Percentiles rank a stretch among this genome's conserved stretches.
phyloP scores from a whole-genome alignment of 768 basidiomycete genomes.

The Tylopilus sp. region DNA sequence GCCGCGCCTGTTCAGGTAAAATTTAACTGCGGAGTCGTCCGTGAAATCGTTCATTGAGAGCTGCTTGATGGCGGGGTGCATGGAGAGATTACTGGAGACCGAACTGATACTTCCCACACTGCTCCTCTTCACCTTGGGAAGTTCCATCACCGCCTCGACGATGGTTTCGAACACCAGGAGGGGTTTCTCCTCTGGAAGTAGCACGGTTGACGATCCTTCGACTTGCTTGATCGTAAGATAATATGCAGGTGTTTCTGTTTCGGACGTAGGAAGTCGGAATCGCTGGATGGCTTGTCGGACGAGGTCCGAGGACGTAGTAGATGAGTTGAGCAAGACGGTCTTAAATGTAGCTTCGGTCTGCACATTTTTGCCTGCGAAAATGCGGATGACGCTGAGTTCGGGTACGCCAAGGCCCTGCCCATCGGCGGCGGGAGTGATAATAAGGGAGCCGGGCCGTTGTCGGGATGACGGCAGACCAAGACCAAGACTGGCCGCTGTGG shows the following conservation, averaged over 20 bases:
- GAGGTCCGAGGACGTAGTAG: slow-evolving; percentile 80
- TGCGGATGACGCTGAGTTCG: slow-evolving; percentile 89
- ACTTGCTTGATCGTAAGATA: slow-evolving; percentile 93
- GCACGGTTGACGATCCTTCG: slow-evolving; percentile 77
- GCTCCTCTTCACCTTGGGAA: slow-evolving; percentile 88
- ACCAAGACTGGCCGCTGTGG: slow-evolving; percentile 40
- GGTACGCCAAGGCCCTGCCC: slow-evolving; percentile 64
- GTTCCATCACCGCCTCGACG: slow-evolving; percentile 73
- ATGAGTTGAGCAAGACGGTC: slow-evolving; percentile 87
- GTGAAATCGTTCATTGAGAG: slow-evolving; percentile 97
- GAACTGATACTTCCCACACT: slow-evolving; percentile 93
- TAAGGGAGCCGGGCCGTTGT: slow-evolving; percentile 74
- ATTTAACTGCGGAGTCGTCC: slow-evolving; percentile 95
- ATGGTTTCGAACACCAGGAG: slow-evolving; percentile 87
- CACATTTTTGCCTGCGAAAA: slow-evolving; percentile 89
- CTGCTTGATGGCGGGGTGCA: slow-evolving; percentile 94
- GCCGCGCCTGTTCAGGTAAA: slow-evolving; percentile 78
- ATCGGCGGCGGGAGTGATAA: slow-evolving; percentile 60
- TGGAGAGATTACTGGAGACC: slow-evolving; percentile 85
- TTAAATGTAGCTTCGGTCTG: slow-evolving; percentile 98
- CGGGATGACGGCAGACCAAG: slow-evolving; percentile 51
- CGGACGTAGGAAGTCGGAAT: slow-evolving; percentile 71
- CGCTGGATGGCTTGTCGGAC: slow-evolving; percentile 92
- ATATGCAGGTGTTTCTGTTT: slow-evolving; percentile 62
- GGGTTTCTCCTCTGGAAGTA: slow-evolving; percentile 73